Evolutionary conservation across 768 basidiomycete species (phyloP).

Genomic region (Nidularia sp.): DNA sequence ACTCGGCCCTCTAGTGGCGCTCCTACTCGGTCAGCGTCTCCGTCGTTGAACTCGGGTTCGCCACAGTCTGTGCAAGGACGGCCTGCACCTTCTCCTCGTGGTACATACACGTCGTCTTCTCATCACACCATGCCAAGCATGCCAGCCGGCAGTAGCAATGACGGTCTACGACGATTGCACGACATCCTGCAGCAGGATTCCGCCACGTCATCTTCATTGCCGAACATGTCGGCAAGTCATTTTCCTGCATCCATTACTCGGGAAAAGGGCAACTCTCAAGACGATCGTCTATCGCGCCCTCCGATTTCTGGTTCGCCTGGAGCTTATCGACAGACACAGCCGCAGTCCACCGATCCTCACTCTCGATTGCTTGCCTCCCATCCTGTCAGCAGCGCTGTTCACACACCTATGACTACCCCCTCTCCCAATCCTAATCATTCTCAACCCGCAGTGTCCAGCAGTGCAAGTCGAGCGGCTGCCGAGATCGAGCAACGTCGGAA

Average conservation of each 20-base stretch:
- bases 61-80: background rate
- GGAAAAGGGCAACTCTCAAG: conserved; percentile 2
- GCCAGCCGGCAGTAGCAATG: conserved; percentile 20
- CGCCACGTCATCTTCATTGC: conserved; percentile 37
- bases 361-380: conserved; percentile 7
- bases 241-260: conserved; percentile 13
- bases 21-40: conserved; percentile 12
- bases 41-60: background rate
- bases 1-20: conserved; percentile 15
- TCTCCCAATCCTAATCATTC: background rate
- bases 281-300: conserved; percentile 1
- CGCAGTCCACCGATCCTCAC: conserved; percentile 6
- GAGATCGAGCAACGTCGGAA: conserved; percentile 38
- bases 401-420: conserved; percentile 1
- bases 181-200: conserved; percentile 41
- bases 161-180: conserved; percentile 33
- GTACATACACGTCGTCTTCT: conserved; percentile 6
- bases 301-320: conserved; percentile 4
- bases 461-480: conserved; percentile 49
- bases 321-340: background rate
- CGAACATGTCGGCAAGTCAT: conserved; percentile 23
- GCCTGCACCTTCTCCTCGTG: conserved; percentile 5
- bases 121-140: conserved; percentile 13
- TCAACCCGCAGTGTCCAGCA: background rate
- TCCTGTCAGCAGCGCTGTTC: background rate